Evolutionary conservation across 208 protist genomes (phyloP).

Genomic region (Acanthamoeba culbertsoni): DNA sequence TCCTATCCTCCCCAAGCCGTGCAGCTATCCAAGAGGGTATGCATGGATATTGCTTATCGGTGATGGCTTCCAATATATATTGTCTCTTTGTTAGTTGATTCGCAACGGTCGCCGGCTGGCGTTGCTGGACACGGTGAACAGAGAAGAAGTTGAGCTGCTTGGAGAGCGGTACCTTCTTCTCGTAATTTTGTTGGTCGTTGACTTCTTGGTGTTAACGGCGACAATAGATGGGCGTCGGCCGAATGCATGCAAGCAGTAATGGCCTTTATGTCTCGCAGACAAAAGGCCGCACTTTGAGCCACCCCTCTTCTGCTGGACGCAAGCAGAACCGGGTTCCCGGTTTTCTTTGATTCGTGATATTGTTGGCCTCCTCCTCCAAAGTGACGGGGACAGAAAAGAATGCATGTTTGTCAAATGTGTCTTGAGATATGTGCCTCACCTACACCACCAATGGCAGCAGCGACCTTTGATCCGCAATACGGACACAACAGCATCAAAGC

Average conservation of each 20-base stretch:
- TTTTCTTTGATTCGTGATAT: too few species aligned
- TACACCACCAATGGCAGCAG: too few species aligned
- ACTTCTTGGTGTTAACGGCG: not conserved
- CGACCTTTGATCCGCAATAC: too few species aligned
- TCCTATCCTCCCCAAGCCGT: not conserved
- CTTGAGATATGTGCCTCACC: too few species aligned
- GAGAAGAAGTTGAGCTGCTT: conserved; percentile 11
- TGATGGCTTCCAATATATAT: not conserved
- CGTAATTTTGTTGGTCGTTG: not conserved
- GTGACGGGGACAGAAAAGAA: too few species aligned
- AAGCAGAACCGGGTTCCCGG: not conserved
- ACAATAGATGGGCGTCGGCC: not conserved
- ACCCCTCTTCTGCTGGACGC: not conserved
- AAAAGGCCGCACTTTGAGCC: not conserved
- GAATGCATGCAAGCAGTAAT: conserved; percentile 24
- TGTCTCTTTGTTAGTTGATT: not conserved
- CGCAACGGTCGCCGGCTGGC: not conserved
- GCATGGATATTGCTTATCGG: not conserved
- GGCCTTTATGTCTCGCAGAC: not conserved
- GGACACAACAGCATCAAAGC: too few species aligned
- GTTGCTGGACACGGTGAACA: not conserved
- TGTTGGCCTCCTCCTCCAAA: too few species aligned
- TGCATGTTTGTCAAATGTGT: too few species aligned
- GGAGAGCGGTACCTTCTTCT: not conserved
- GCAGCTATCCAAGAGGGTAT: conserved; percentile 39